Conservation (phyloP, 2,329 filamentous ascomycete species). For the Neonectria magnoliae region DNA sequence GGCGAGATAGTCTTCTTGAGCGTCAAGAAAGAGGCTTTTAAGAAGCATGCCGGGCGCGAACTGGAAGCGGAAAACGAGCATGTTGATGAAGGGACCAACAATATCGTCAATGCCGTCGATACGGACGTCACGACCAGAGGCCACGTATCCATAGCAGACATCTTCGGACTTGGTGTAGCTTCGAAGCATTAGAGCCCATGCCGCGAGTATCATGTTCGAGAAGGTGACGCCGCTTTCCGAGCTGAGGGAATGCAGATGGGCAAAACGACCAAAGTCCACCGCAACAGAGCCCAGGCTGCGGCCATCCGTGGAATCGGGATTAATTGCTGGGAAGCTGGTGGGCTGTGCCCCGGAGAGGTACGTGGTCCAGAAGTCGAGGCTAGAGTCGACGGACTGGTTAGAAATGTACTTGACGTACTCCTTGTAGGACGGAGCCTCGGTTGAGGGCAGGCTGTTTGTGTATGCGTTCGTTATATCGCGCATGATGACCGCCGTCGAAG, state of each 20-base stretch:
- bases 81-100: slow-evolving; percentile 51
- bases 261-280: slow-evolving; percentile 15
- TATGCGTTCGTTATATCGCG: slow-evolving; percentile 45
- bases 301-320: not conserved
- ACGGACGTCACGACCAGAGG: slow-evolving; percentile 33
- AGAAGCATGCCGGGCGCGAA: slow-evolving; percentile 39
- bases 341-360: slow-evolving; percentile 19
- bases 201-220: slow-evolving; percentile 60
- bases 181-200: slow-evolving; percentile 62
- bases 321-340: not conserved
- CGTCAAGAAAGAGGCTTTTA: slow-evolving; percentile 49
- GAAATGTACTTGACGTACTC: slow-evolving; percentile 33
- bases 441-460: slow-evolving; percentile 1
- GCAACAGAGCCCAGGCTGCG: slow-evolving; percentile 2
- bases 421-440: slow-evolving; percentile 24
- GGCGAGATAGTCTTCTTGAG: not conserved
- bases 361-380: slow-evolving; percentile 33
- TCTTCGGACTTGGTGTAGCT: slow-evolving; percentile 58
- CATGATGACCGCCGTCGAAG: slow-evolving; percentile 43
- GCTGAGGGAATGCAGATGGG: not conserved
- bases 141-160: slow-evolving; percentile 58
- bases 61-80: slow-evolving; percentile 62
- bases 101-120: slow-evolving; percentile 31
- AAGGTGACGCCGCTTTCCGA: slow-evolving; percentile 52
- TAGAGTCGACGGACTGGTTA: slow-evolving; percentile 13